Conservation (phyloP, 768 basidiomycete species). For the Boletus reticulatus region DNA sequence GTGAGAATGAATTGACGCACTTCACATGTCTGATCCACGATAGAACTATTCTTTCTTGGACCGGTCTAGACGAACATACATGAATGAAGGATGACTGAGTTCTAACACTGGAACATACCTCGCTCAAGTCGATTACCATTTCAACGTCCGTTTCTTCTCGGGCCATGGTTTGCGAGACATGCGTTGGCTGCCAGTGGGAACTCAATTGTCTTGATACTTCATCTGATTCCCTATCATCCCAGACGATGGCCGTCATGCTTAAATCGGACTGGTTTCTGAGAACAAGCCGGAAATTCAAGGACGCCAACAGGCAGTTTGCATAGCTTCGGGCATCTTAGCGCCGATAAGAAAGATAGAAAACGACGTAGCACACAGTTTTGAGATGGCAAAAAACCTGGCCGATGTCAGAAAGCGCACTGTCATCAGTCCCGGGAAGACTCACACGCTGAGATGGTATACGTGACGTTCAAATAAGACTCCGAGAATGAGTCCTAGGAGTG, state of each 20-base stretch:
- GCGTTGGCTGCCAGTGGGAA: no score
- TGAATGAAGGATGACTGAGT: no score
- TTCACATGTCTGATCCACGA: not conserved
- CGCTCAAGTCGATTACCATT: not conserved
- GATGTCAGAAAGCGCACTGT: not conserved
- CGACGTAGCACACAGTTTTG: constrained; percentile 10
- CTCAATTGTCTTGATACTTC: not conserved
- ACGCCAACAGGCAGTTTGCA: constrained; percentile 16
- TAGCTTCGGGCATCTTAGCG: constrained; percentile 7
- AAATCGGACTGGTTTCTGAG: constrained; percentile 5
- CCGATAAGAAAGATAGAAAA: not conserved
- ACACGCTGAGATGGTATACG: constrained; percentile 18
- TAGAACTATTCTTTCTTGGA: not conserved
- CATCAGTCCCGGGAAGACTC: not conserved
- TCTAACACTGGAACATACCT: not conserved
- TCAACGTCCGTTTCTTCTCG: not conserved
- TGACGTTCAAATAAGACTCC: not conserved
- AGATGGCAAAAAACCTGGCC: constrained; percentile 10
- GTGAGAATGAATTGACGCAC: not conserved
- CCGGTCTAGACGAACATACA: not conserved
- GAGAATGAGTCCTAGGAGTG: constrained; percentile 17
- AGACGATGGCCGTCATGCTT: not conserved
- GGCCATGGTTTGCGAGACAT: not conserved
- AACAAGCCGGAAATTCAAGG: constrained; percentile 13
- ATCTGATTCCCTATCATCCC: not conserved